These are phyloP conservation scores for Xanthoconium stramineum DNA, from an alignment of 768 basidiomycete species.

Conservation along the genomic window DNA sequence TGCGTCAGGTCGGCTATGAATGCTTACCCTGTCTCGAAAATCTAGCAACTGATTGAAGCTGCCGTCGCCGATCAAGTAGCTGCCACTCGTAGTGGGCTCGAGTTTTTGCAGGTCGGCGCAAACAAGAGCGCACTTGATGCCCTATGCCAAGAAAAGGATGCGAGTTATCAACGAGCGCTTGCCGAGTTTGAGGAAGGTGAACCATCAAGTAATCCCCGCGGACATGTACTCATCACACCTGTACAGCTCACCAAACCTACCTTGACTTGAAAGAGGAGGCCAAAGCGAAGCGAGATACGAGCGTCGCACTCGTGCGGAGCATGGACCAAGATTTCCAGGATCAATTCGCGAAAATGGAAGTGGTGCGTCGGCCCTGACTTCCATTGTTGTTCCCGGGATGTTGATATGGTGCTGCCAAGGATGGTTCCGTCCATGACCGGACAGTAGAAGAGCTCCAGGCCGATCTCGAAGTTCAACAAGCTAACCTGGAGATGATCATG, in stretches of 20 bases:
- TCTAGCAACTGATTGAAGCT: conserved; percentile 50
- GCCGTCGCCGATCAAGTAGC: conserved; percentile 58
- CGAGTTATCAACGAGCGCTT: conserved; percentile 52
- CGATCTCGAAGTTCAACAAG: conserved; percentile 58
- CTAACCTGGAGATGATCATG: conserved; percentile 69
- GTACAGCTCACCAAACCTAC: conserved; percentile 50
- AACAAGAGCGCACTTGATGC: conserved; percentile 62
- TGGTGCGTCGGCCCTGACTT: conserved; percentile 25
- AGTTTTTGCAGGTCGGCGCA: conserved; percentile 60
- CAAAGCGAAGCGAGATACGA: conserved; percentile 35
- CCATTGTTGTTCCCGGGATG: neutral
- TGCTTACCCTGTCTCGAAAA: neutral
- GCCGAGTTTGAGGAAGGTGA: conserved; percentile 52
- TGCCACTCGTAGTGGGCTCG: conserved; percentile 56
- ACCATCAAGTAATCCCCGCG: conserved; percentile 14
- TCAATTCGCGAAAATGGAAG: conserved; percentile 51
- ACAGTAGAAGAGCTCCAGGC: conserved; percentile 54
- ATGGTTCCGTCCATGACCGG: conserved; percentile 48
- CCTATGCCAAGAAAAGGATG: conserved; percentile 55
- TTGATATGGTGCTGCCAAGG: conserved; percentile 24
- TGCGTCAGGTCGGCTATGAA: conserved; percentile 19
- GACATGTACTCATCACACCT: conserved; percentile 7
- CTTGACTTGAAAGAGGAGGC: conserved; percentile 45
- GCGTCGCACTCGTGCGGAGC: conserved; percentile 31
- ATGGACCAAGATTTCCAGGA: conserved; percentile 49